phyloP scores from a whole-genome alignment of 768 basidiomycete genomes.

The Termitomyces sp. region DNA sequence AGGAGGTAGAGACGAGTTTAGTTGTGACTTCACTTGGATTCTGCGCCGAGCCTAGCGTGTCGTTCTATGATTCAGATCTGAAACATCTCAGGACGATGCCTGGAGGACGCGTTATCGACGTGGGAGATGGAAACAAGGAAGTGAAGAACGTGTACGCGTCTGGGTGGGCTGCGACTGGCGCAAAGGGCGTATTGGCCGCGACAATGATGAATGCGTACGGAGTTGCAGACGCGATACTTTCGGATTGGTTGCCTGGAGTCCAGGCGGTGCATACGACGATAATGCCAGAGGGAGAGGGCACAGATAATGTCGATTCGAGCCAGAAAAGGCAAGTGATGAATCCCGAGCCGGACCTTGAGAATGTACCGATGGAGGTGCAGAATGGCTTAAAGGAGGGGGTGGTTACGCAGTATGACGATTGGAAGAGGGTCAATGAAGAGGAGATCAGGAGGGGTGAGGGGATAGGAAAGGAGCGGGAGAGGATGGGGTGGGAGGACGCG shows the following conservation, averaged over 20 bases:
- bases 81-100: slow-evolving; percentile 49
- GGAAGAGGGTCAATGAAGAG: slow-evolving; percentile 69
- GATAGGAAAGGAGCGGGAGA: slow-evolving; percentile 67
- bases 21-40: slow-evolving; percentile 90
- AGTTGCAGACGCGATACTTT: slow-evolving; percentile 64
- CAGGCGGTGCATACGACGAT: background rate
- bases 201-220: slow-evolving; percentile 92
- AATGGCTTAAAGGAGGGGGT: slow-evolving; percentile 30
- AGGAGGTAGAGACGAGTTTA: slow-evolving; percentile 58
- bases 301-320: slow-evolving; percentile 4
- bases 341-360: slow-evolving; percentile 33
- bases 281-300: background rate
- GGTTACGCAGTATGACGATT: slow-evolving; percentile 64
- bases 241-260: slow-evolving; percentile 36
- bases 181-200: slow-evolving; percentile 83
- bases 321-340: slow-evolving; percentile 25
- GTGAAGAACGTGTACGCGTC: slow-evolving; percentile 77
- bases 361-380: slow-evolving; percentile 41
- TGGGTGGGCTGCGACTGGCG: slow-evolving; percentile 92
- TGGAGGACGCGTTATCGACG: slow-evolving; percentile 42
- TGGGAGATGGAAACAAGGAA: slow-evolving; percentile 13
- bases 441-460: slow-evolving; percentile 56
- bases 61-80: slow-evolving; percentile 54
- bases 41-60: slow-evolving; percentile 52
- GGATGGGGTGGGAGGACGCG: slow-evolving; percentile 67